Evolutionary conservation across 2,329 filamentous ascomycete genomes (phyloP).

Genomic region (Cylindrodendrum hubeiense): DNA sequence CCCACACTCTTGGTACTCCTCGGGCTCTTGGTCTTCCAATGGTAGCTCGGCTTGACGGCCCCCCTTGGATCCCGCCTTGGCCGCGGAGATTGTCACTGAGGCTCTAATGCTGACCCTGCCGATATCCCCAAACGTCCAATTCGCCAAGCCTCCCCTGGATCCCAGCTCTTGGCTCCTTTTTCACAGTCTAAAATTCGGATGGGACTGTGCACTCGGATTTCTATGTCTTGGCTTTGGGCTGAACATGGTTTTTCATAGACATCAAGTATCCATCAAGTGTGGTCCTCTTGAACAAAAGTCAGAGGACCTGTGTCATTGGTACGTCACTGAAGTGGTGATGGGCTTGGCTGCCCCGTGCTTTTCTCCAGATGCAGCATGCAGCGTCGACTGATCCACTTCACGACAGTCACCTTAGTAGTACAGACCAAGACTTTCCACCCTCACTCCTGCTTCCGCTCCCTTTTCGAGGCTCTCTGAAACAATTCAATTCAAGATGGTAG

Average conservation of each 20-base stretch:
- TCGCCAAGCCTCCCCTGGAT: constrained; percentile 1
- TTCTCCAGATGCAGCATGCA: not conserved
- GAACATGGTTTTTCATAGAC: not conserved
- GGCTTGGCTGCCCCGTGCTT: not conserved
- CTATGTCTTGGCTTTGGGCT: constrained; percentile 1
- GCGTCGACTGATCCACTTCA: not conserved
- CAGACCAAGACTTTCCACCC: not conserved
- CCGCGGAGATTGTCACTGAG: constrained; percentile 15
- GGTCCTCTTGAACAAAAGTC: not conserved
- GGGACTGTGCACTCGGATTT: not conserved
- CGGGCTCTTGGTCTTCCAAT: not conserved
- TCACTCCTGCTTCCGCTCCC: not conserved
- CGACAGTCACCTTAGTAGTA: not conserved
- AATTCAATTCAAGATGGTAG: not conserved
- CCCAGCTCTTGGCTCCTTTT: not conserved
- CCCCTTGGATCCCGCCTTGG: not conserved
- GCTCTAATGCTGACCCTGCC: constrained; percentile 23
- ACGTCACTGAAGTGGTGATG: constrained; percentile 4
- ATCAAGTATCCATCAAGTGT: not conserved
- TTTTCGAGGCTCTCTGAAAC: not conserved
- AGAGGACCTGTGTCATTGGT: not conserved
- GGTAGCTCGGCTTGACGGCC: not conserved
- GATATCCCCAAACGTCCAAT: constrained; percentile 14
- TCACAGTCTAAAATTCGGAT: not conserved
- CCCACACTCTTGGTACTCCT: not conserved